These are phyloP conservation scores for Choanephora cucurbitarum DNA, from an alignment of 371 early-diverging fungal genomes.

Conservation along the genomic window DNA sequence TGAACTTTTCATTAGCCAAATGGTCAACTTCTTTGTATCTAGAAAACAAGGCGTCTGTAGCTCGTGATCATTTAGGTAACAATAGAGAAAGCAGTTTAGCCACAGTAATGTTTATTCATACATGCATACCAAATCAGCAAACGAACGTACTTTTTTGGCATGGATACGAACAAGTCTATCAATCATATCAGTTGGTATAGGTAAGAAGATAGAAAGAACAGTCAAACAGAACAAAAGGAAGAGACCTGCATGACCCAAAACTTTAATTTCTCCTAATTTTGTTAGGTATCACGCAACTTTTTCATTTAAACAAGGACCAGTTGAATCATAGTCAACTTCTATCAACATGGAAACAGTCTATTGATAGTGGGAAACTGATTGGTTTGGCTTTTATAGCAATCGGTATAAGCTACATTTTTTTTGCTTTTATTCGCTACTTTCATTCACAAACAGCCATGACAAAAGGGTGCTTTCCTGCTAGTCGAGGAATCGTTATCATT, in stretches of 20 bases:
- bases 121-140: conserved; percentile 45
- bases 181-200: conserved; percentile 75
- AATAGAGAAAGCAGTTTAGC: neutral
- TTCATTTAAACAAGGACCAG: conserved; percentile 48
- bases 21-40: conserved; percentile 35
- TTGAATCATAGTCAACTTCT: neutral
- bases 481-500: conserved; percentile 55
- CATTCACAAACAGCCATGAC: conserved; percentile 68
- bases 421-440: conserved; percentile 72
- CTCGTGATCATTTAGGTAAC: conserved; percentile 73
- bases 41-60: conserved; percentile 75
- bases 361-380: conserved; percentile 36
- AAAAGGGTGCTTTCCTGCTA: conserved; percentile 70
- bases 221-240: too few species aligned
- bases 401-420: conserved; percentile 62
- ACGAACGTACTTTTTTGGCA: conserved; percentile 80
- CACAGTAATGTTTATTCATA: neutral
- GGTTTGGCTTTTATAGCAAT: conserved; percentile 62
- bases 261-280: neutral
- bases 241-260: neutral
- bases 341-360: neutral
- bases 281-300: conserved; percentile 71
- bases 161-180: conserved; percentile 80
- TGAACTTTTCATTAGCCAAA: too few species aligned
- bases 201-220: conserved; percentile 27